Base-by-base conservation (phyloP, 495 filamentous ascomycete genomes). In the Hyaloscypha hepaticicola region DNA sequence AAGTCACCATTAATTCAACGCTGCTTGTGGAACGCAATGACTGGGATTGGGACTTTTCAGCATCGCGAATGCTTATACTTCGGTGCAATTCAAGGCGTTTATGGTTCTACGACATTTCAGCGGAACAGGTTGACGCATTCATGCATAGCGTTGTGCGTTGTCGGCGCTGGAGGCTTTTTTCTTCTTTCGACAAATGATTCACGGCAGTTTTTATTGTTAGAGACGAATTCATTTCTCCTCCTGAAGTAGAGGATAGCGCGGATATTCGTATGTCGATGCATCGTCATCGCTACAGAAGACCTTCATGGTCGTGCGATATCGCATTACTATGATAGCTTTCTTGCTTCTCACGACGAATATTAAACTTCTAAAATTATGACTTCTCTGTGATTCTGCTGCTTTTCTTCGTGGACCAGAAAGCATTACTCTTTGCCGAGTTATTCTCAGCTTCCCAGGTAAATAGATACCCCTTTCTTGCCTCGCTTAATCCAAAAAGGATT, bases 81-180 rank as follows among this genome's bases (percentile, higher is more conserved):
- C 22, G n/a, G 50, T 22, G 16, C 25, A 6, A 29, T 8, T 26
- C 27, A 64, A 25, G 61, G 50, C 53, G 25, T 48, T 24, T 24
- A 31, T 26, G 28, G 26, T 6, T 34, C 29, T 14, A 33, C 2
- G 52, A 38, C 16, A 16, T 55, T 57, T 52, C 31, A 27, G n/a
- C 50, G 38, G 38, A 3, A 33, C 38, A 45, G 38, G 38, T 45
- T 45, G 4, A 45, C 57, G 24, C 55, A 14, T 66, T 53, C 41
- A 65, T 62, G 58, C 58, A 67, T 67, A 67, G 65, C 60, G 59
- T 67, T 67, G 63, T 63, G 65, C 65, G 65, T 63, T 56, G n/a
- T 29, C 53, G 65, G 65, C 28, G 31, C 58, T 34, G 22, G 25
- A 29, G 52, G 45, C 31, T 38, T 63, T 14, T 19, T 34, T 41